Base-by-base conservation (phyloP, 306 rosid genomes). In the Malus orientalis region DNA sequence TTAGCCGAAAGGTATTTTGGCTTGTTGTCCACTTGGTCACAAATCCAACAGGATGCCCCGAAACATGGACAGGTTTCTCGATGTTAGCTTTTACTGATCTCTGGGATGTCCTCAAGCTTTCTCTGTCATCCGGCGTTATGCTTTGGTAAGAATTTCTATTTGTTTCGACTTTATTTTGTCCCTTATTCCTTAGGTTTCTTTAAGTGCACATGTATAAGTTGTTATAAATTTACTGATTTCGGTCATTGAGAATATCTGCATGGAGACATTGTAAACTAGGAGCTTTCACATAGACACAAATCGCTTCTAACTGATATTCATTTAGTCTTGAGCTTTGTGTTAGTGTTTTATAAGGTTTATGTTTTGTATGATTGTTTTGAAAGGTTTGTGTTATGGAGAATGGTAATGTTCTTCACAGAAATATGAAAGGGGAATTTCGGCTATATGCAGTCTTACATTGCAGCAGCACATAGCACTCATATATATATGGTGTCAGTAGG, bases 51-150 rank as follows among this genome's bases (percentile, higher is more conserved):
- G 82, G 86, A 14, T 85, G 93, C 76, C 87, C 87, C 18, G 76
- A 84, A 14, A 87, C 93, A 14, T 89, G 93, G 91, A 87, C 78
- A 25, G 91, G 91, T 45, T 89, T 89, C 83, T 75, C 91, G 3
- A 76, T 70, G 62, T 76, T 84, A 57, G 93, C 93, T 16, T 87
- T 87, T 79, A 89, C 79, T 38, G 91, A 89, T 80, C 88, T 89
- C 23, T 80, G 87, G 85, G 85, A 84, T 68, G 84, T 89, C 58
- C 11, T 82, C 77, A 87, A 89, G 83, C 87, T 89, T 60, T 89
- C 93, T 16, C 1, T 89, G n/a, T 87, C 91, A 33, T 87, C 93
- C 71, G 93, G 93, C 20, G 86, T 61, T 33, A 87, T 87, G 93
- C 60, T 85, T 47, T 89, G 93, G 93, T 89, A 76, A 82, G 45